A percentile compares a stretch with the other conserved stretches of the same genome.
phyloP scores from a whole-genome alignment of 2,329 filamentous ascomycete species.

The Apiospora malaysiana region DNA sequence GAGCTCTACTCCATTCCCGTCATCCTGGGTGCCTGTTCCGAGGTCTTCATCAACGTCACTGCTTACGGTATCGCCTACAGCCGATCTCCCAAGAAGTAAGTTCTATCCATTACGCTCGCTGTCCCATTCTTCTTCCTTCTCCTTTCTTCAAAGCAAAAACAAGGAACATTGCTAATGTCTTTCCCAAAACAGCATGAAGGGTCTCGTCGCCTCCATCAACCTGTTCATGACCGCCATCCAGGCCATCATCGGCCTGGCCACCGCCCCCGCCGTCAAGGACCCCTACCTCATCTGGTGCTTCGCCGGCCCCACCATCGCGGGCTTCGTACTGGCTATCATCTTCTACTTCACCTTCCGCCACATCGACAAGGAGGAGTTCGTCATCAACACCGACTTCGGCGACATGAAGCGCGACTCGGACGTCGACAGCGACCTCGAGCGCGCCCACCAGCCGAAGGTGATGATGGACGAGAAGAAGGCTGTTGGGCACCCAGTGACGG shows the following conservation, averaged over 20 bases:
- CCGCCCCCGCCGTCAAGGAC: constrained; percentile 52
- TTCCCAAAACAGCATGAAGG: constrained; percentile 54
- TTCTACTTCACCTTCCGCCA: constrained; percentile 55
- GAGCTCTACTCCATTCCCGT: constrained; percentile 59
- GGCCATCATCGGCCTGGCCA: constrained; percentile 51
- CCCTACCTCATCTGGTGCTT: constrained; percentile 57
- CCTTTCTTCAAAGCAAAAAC: neutral
- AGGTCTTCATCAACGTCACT: constrained; percentile 66
- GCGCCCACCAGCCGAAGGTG: neutral
- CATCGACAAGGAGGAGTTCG: constrained; percentile 53
- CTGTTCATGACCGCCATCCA: constrained; percentile 63
- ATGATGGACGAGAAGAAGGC: neutral
- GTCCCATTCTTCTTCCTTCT: no score
- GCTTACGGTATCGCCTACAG: constrained; percentile 72
- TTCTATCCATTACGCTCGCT: neutral
- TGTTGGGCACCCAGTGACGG: neutral
- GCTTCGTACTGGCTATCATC: constrained; percentile 47
- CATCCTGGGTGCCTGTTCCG: constrained; percentile 56
- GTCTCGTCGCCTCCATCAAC: constrained; percentile 61
- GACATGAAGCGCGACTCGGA: constrained; percentile 40
- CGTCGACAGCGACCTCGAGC: constrained; percentile 35
- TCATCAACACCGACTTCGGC: constrained; percentile 38
- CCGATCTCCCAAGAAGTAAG: constrained; percentile 63
- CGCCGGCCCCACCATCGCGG: constrained; percentile 52
- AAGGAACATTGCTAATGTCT: neutral